Evolutionary conservation across 179 eudicot species (phyloP).

Genomic region (Carnegiea gigantea): DNA sequence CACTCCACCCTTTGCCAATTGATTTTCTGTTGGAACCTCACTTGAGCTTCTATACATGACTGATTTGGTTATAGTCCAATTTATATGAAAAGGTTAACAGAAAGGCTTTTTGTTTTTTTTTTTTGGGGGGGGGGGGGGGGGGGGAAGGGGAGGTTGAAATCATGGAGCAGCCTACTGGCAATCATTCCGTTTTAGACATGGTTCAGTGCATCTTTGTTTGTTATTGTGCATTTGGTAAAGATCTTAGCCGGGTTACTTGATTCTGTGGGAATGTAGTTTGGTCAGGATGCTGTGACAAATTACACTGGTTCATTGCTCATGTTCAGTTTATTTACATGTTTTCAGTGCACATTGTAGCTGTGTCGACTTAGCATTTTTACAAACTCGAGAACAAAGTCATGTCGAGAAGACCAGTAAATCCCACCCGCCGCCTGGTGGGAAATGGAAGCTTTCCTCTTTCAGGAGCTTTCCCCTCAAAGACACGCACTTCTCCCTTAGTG

Average conservation of each 20-base stretch:
- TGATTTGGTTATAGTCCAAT: no score
- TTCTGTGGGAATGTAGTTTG: neutral
- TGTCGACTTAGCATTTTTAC: neutral
- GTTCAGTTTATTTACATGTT: neutral
- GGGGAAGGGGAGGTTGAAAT: no score
- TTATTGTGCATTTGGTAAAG: neutral
- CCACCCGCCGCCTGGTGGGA: slow-evolving; percentile 63
- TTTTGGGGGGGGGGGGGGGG: no score
- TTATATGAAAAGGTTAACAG: no score
- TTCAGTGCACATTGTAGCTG: no score
- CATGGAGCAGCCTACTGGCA: no score
- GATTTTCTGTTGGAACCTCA: no score
- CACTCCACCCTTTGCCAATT: no score
- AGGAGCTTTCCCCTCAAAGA: slow-evolving; percentile 70
- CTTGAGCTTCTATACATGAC: no score
- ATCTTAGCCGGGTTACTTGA: neutral
- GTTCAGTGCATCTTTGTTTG: no score
- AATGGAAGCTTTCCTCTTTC: slow-evolving; percentile 65
- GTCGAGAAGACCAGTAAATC: slow-evolving; percentile 80
- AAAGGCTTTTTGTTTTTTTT: no score
- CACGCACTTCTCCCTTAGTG: slow-evolving; percentile 73
- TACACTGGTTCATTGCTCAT: slow-evolving; percentile 7
- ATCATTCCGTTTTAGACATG: no score
- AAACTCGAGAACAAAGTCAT: slow-evolving; percentile 31
- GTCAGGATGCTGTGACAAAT: neutral